Conservation (phyloP, 139 green algal genomes). For the Auxenochlorella pyrenoidosa region DNA sequence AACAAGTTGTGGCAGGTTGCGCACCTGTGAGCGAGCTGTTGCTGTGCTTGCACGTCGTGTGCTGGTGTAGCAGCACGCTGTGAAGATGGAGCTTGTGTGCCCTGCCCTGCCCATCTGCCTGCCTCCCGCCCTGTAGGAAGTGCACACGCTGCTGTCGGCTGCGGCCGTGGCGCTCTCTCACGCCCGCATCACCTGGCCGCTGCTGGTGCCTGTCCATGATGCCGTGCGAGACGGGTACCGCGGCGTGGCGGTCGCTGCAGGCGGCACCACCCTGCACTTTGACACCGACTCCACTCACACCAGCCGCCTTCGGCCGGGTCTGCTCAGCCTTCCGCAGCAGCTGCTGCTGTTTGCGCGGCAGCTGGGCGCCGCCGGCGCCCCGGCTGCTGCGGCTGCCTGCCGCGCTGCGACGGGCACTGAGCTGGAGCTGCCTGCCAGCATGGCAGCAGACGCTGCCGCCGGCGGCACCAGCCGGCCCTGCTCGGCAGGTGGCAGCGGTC, state of each 20-base stretch:
- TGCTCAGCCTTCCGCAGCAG: constrained; percentile 57
- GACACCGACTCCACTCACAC: constrained; percentile 68
- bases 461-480: background rate
- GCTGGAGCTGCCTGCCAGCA: constrained; percentile 8
- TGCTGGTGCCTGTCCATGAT: constrained; percentile 83
- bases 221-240: constrained; percentile 72
- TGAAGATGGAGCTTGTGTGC: background rate
- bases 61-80: too few relatives aligned
- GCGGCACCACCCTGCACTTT: constrained; percentile 38
- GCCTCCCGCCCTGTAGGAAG: constrained; percentile 53
- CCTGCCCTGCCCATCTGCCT: background rate
- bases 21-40: background rate
- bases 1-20: too few relatives aligned
- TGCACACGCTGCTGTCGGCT: constrained; percentile 65
- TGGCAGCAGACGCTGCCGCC: constrained; percentile 7
- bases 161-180: constrained; percentile 57
- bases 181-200: constrained; percentile 55
- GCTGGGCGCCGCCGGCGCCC: constrained; percentile 43
- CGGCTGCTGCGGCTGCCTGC: constrained; percentile 55
- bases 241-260: constrained; percentile 50
- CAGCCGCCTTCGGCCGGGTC: constrained; percentile 49
- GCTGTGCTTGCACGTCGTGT: background rate
- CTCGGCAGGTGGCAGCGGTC: background rate
- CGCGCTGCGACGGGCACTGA: constrained; percentile 11
- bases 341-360: constrained; percentile 64